A percentile compares a stretch with the other conserved stretches of the same genome.
Conservation (phyloP, 2,329 filamentous ascomycete genomes). For the Ophiosphaerella korrae region DNA sequence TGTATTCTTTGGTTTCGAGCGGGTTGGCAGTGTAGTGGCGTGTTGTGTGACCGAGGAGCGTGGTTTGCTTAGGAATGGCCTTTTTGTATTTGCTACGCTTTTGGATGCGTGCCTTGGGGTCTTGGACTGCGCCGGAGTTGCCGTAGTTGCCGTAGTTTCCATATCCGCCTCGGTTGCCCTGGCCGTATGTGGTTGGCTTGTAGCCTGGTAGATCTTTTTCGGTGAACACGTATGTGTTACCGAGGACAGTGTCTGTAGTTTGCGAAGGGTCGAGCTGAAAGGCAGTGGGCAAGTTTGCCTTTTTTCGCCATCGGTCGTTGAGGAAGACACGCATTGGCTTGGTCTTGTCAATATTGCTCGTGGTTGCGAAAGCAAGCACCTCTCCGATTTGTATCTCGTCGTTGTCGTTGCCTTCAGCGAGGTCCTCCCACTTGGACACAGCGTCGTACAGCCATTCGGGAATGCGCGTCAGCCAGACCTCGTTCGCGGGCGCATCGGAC, state of each 20-base stretch:
- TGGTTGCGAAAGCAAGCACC: conserved; percentile 34
- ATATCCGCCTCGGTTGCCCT: conserved; percentile 28
- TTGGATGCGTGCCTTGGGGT: conserved; percentile 39
- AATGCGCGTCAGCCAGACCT: conserved; percentile 47
- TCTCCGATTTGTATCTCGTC: conserved; percentile 48
- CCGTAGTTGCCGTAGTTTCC: conserved; percentile 25
- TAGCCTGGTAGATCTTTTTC: conserved; percentile 90
- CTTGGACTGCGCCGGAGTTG: conserved; percentile 31
- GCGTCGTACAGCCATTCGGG: conserved; percentile 47
- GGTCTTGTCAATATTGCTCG: conserved; percentile 32
- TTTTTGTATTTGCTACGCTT: conserved; percentile 44
- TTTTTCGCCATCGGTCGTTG: conserved; percentile 65
- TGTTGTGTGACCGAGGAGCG: conserved; percentile 66
- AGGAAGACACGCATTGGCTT: conserved; percentile 70
- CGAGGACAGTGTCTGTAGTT: conserved; percentile 63
- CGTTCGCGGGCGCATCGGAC: conserved; percentile 25
- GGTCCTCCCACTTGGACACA: conserved; percentile 43
- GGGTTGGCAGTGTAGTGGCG: conserved; percentile 59
- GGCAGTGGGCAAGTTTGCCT: conserved; percentile 81
- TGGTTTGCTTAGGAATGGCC: conserved; percentile 52
- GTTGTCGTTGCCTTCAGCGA: conserved; percentile 44
- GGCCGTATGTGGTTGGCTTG: conserved; percentile 47
- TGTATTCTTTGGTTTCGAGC: conserved; percentile 51
- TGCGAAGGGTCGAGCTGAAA: conserved; percentile 74
- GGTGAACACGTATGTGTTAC: conserved; percentile 89